Evolutionary conservation across 257 asterid species (phyloP).

Genomic region (Nicotiana benthamiana): DNA sequence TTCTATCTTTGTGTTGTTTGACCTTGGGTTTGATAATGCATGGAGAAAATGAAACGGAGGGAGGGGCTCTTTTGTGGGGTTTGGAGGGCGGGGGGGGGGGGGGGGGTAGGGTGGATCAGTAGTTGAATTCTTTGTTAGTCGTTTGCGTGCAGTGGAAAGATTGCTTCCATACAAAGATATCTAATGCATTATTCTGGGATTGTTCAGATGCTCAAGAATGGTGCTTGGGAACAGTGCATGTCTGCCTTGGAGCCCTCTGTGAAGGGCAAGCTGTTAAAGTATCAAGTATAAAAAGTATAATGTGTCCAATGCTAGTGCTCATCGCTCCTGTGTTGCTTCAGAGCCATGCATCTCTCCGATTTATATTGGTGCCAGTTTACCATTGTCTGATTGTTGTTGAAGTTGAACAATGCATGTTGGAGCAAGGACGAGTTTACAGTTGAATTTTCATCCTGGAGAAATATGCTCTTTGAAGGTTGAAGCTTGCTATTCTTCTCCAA

Average conservation of each 20-base stretch:
- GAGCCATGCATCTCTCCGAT: constrained; percentile 7
- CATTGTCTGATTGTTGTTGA: constrained; percentile 15
- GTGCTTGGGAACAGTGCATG: constrained; percentile 91
- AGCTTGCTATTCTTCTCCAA: constrained; percentile 7
- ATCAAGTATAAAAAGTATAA: constrained; percentile 33
- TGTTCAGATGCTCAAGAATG: constrained; percentile 71
- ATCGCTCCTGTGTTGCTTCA: background rate
- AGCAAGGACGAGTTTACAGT: constrained; percentile 1
- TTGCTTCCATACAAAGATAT: background rate
- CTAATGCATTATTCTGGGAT: background rate
- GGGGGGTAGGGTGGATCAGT: background rate
- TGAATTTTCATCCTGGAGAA: background rate
- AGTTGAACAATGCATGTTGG: background rate
- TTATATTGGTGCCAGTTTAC: background rate
- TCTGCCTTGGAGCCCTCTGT: constrained; percentile 71
- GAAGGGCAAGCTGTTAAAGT: constrained; percentile 52
- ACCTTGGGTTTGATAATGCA: background rate
- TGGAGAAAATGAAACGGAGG: background rate
- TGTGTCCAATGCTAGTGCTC: background rate
- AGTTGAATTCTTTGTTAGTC: background rate
- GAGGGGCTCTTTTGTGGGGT: background rate
- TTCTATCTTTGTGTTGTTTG: background rate
- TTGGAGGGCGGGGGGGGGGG: background rate
- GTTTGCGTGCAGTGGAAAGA: background rate
- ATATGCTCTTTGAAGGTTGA: constrained; percentile 3